Evolutionary conservation across 768 basidiomycete genomes (phyloP), one percentile per base, ranked within the genome.

Genomic region (Mycena haematopus): DNA sequence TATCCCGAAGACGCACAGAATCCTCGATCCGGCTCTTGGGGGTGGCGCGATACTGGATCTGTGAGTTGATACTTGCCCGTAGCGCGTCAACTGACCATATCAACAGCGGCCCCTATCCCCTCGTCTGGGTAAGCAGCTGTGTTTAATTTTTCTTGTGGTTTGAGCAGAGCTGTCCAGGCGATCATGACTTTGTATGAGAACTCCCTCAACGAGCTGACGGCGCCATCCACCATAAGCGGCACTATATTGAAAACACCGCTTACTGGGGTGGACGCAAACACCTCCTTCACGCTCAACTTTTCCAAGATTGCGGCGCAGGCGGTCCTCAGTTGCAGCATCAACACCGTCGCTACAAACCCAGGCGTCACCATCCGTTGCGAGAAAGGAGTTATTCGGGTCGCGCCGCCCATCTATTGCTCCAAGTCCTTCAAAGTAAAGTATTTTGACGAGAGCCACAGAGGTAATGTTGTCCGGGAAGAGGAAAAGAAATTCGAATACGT

Each of bases 11-110:
- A 89, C 86, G 0, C 87, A 92, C 75, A 79, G 94, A 56, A 91
- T 95, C 63, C 73, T 95, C 60, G 86, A 95, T 69, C 93, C 94
- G 3, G 73, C 74, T 21, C 82, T 96, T 5, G 94, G 91, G 25
- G 93, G 94, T 11, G 93, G 93, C 0, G 92, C 87, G 14, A 71
- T 96, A 29, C 83, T 96, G 22, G 94, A 95, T 72, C 82, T 95
- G 90, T 93, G 66, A 74, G 89, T 75, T 9, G 2, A 42, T 27
- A 57, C 38, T 13, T 14, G 6, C 49, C 25, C 21, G n/a, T 7
- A 14, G 17, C 17, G 58, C 17, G 25, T 50, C 52, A 19, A 24
- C n/a, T 17, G n/a, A n/a, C 52, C 55, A 47, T 53, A 11, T n/a
- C 51, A 25, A 22, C 64, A 92, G 91, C 24, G 92, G 92, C 1